Conservation (phyloP, 148 eudicot species). For the Chenopodium formosanum region DNA sequence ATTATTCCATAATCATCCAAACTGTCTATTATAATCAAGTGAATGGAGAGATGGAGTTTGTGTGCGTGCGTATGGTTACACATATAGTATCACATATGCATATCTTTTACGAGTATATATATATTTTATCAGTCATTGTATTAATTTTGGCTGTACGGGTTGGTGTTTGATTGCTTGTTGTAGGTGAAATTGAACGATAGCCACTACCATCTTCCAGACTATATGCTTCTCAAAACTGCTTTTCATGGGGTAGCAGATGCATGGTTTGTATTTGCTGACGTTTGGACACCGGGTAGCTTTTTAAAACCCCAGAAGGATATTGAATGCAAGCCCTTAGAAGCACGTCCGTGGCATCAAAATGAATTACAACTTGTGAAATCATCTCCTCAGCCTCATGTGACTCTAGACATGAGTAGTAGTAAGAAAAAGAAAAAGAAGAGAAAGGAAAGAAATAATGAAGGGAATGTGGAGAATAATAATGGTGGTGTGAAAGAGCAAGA, state of each 20-base stretch:
- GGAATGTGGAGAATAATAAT: background rate
- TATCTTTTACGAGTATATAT: too few relatives aligned
- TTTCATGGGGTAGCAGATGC: constrained; percentile 40
- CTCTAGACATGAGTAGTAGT: background rate
- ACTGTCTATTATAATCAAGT: background rate
- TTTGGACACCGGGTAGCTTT: background rate
- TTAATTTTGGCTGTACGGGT: background rate
- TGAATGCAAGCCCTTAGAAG: background rate
- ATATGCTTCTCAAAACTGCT: constrained; percentile 48
- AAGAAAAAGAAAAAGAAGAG: constrained; percentile 23
- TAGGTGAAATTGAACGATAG: constrained; percentile 51
- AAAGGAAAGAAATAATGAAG: constrained; percentile 26
- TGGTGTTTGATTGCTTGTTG: constrained; percentile 4
- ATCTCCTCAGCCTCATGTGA: background rate
- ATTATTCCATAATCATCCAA: background rate
- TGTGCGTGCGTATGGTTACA: background rate
- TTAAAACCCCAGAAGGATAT: too few relatives aligned
- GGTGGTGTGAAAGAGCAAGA: background rate
- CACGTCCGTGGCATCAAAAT: background rate
- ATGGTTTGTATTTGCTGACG: constrained; percentile 69
- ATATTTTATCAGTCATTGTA: background rate
- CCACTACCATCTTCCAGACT: constrained; percentile 54
- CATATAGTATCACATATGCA: background rate
- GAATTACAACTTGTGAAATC: background rate
- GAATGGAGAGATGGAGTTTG: background rate